A percentile compares a stretch with the other conserved stretches of the same genome.
Conservation (phyloP, 2,329 filamentous ascomycete genomes). For the Colletotrichum karsti region DNA sequence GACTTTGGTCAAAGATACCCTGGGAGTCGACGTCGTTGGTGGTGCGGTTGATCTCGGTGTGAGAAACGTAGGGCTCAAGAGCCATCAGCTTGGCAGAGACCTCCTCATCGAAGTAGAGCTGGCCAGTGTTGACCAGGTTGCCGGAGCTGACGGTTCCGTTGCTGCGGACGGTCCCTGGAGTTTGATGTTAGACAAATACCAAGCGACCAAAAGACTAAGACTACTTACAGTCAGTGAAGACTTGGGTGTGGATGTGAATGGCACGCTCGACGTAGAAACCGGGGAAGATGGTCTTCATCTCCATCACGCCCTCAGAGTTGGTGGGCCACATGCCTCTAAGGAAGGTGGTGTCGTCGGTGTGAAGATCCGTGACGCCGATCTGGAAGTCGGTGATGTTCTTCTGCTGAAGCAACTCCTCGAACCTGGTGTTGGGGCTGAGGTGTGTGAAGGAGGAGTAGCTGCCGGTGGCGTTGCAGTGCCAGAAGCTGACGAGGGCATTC, state of each 20-base stretch:
- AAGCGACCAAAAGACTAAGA: background rate
- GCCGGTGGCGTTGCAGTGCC: conserved; percentile 21
- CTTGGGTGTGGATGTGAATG: conserved; percentile 55
- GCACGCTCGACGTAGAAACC: conserved; percentile 54
- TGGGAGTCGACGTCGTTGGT: conserved; percentile 1
- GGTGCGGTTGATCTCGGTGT: conserved; percentile 37
- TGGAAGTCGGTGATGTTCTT: conserved; percentile 4
- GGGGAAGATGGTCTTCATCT: conserved; percentile 53
- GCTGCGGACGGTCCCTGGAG: conserved; percentile 24
- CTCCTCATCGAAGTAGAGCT: conserved; percentile 13
- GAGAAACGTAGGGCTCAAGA: conserved; percentile 54
- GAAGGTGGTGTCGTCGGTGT: conserved; percentile 18
- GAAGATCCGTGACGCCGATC: conserved; percentile 4
- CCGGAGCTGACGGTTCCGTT: conserved; percentile 13
- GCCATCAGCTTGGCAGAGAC: conserved; percentile 49
- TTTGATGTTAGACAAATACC: background rate
- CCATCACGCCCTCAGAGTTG: conserved; percentile 34
- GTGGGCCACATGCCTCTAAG: conserved; percentile 30
- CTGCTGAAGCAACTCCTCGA: conserved; percentile 15
- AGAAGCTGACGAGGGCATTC: conserved; percentile 6
- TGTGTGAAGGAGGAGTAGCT: conserved; percentile 4
- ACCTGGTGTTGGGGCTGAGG: conserved; percentile 2
- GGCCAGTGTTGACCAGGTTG: conserved; percentile 39
- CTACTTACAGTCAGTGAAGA: conserved; percentile 38
- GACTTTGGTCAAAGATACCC: background rate